Evolutionary conservation across 2,329 filamentous ascomycete genomes (phyloP).

Genomic region (Epichloe elymi): DNA sequence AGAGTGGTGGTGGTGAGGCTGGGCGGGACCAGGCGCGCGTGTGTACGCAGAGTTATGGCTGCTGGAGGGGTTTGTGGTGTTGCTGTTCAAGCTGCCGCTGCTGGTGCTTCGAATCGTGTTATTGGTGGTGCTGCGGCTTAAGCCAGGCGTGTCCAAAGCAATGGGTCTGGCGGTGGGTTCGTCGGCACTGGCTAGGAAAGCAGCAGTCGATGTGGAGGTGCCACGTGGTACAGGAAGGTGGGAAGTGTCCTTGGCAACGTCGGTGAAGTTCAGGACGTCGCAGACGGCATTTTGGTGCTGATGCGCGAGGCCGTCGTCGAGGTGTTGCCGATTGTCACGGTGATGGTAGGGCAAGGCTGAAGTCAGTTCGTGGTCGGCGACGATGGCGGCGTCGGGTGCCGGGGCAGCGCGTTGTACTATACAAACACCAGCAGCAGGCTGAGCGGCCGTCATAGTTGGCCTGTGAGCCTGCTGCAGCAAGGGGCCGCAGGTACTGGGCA

Average conservation of each 20-base stretch:
- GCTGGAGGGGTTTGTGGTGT: slow-evolving; percentile 1
- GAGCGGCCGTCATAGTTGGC: slow-evolving; percentile 3
- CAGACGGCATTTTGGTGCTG: slow-evolving; percentile 7
- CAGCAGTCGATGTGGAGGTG: slow-evolving; percentile 12
- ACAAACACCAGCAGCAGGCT: background rate
- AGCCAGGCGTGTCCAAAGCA: slow-evolving; percentile 5
- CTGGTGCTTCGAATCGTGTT: slow-evolving; percentile 2
- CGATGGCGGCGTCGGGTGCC: background rate
- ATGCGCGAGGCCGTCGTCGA: background rate
- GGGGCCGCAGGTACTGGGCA: background rate
- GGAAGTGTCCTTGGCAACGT: slow-evolving; percentile 15
- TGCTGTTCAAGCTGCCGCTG: slow-evolving; percentile 2
- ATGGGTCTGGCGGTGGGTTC: background rate
- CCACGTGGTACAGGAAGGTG: slow-evolving; percentile 16
- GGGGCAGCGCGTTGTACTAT: background rate
- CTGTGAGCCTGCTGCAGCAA: background rate
- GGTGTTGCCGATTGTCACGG: background rate
- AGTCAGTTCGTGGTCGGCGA: background rate
- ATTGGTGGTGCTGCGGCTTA: slow-evolving; percentile 5
- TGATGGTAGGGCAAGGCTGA: background rate
- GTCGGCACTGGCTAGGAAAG: slow-evolving; percentile 5
- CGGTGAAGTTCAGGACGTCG: slow-evolving; percentile 17
- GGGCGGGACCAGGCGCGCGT: slow-evolving; percentile 10
- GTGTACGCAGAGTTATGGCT: slow-evolving; percentile 9
- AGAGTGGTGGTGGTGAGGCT: slow-evolving; percentile 12